These are phyloP conservation scores for Trametes sp. DNA, from an alignment of 1,284 basidiomycete genomes.

Conservation along the genomic window DNA sequence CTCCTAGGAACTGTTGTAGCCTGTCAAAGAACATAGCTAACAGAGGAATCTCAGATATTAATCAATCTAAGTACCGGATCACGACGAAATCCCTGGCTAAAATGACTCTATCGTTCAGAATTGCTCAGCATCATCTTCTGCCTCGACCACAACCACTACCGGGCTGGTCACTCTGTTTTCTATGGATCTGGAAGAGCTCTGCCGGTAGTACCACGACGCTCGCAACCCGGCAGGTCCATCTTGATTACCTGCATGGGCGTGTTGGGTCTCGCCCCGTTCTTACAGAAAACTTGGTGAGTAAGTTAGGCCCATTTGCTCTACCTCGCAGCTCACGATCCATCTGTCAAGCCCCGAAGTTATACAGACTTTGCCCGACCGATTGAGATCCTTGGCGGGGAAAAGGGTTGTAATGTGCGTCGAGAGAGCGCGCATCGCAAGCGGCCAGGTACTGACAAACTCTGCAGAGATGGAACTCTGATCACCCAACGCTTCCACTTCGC, in stretches of 20 bases:
- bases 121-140: background rate
- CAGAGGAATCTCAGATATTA: no score
- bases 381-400: slow-evolving; percentile 65
- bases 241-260: slow-evolving; percentile 44
- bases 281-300: slow-evolving; percentile 45
- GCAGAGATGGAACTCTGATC: slow-evolving; percentile 83
- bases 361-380: slow-evolving; percentile 64
- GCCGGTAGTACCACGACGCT: background rate
- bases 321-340: background rate
- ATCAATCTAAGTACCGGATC: no score
- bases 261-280: slow-evolving; percentile 45
- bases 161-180: background rate
- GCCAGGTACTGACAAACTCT: background rate
- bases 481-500: slow-evolving; percentile 81
- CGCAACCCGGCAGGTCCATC: background rate
- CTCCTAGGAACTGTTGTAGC: no score
- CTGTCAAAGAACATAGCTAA: no score
- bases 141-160: background rate
- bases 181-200: background rate
- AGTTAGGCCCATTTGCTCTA: no score
- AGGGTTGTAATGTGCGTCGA: slow-evolving; percentile 70
- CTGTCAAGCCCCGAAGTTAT: slow-evolving; percentile 69
- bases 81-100: no score
- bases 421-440: background rate
- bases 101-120: no score